A percentile compares a stretch with the other conserved stretches of the same genome.
Conservation (phyloP, 2,329 filamentous ascomycete genomes). For the Aureobasidium uvarum region DNA sequence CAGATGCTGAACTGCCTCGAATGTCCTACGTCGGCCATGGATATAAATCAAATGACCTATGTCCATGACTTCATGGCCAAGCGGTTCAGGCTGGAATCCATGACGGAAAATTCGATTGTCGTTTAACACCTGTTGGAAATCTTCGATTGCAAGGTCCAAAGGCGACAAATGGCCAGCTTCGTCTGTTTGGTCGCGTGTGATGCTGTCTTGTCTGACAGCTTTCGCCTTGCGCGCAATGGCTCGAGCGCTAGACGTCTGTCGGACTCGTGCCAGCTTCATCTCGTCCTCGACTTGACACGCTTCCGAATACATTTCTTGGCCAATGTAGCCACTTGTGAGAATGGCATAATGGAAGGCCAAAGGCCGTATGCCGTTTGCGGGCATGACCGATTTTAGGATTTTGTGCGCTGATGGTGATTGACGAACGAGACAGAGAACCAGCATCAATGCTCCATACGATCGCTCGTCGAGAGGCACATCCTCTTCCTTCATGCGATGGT, state of each 20-base stretch:
- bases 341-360: slow-evolving; percentile 55
- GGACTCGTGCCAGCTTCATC: slow-evolving; percentile 45
- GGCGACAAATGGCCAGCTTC: background rate
- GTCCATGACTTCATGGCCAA: background rate
- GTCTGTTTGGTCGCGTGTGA: background rate
- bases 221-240: slow-evolving; percentile 43
- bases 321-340: slow-evolving; percentile 52
- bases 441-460: slow-evolving; percentile 63
- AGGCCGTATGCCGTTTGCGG: slow-evolving; percentile 44
- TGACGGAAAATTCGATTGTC: background rate
- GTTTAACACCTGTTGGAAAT: slow-evolving; percentile 28
- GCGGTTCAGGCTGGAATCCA: slow-evolving; percentile 6
- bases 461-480: slow-evolving; percentile 54
- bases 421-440: slow-evolving; percentile 53
- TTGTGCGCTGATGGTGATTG: slow-evolving; percentile 57
- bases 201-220: slow-evolving; percentile 35
- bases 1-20: slow-evolving; percentile 54
- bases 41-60: slow-evolving; percentile 55
- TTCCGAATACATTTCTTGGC: slow-evolving; percentile 45
- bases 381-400: slow-evolving; percentile 54
- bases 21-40: slow-evolving; percentile 50
- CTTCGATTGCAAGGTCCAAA: slow-evolving; percentile 42
- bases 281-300: slow-evolving; percentile 51
- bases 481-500: slow-evolving; percentile 55
- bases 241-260: slow-evolving; percentile 46